A percentile compares a stretch with the other conserved stretches of the same genome.
These are phyloP conservation scores for Sphagnurus paluster DNA, from an alignment of 1,284 basidiomycete genomes.

Conservation along the genomic window DNA sequence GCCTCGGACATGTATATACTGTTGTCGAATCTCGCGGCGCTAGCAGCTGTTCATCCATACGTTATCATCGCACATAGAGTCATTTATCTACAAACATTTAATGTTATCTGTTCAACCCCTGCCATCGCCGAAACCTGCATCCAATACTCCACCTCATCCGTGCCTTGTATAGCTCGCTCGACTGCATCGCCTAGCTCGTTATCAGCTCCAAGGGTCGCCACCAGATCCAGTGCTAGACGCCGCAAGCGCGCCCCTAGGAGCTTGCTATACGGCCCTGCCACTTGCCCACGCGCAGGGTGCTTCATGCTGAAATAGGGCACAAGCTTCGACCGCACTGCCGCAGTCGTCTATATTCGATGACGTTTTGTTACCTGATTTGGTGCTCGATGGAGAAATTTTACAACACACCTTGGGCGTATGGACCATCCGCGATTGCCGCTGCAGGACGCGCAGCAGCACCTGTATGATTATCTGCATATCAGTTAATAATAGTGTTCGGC, in stretches of 20 bases:
- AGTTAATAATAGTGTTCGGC: constrained; percentile 4
- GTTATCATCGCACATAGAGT: too few species aligned
- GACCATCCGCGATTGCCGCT: constrained; percentile 51
- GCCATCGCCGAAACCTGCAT: constrained; percentile 27
- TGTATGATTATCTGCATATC: constrained; percentile 54
- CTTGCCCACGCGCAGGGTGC: constrained; percentile 67
- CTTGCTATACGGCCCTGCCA: constrained; percentile 75
- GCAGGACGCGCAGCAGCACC: constrained; percentile 60
- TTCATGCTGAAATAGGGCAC: constrained; percentile 76
- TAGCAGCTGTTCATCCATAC: too few species aligned
- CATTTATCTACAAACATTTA: too few species aligned
- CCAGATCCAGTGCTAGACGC: constrained; percentile 40
- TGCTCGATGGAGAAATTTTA: constrained; percentile 19
- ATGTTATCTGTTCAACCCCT: too few species aligned
- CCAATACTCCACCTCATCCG: constrained; percentile 46
- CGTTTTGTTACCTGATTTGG: too few species aligned
- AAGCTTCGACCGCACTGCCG: constrained; percentile 56
- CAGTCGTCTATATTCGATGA: constrained; percentile 38
- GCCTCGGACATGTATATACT: constrained; percentile 23
- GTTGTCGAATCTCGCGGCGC: neutral
- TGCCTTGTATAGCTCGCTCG: constrained; percentile 37
- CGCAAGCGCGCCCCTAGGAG: constrained; percentile 42
- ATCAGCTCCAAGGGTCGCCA: constrained; percentile 23
- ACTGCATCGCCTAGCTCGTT: constrained; percentile 37
- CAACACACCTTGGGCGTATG: constrained; percentile 37